phyloP scores from a whole-genome alignment of 805 yeast genomes.

The Spathaspora sp. region DNA sequence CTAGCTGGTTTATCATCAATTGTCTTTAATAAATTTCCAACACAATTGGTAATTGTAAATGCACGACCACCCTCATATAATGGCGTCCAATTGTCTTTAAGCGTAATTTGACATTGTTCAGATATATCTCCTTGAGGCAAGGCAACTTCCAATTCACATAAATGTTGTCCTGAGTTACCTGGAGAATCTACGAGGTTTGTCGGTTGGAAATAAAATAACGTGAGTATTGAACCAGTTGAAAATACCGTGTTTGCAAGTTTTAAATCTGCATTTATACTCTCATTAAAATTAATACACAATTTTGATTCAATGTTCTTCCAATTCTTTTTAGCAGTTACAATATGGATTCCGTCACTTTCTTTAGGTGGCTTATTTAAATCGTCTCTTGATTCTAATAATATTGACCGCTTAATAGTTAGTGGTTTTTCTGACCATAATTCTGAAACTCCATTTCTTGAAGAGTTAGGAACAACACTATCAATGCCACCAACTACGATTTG shows the following conservation, averaged over 20 bases:
- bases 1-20: slow-evolving; percentile 59
- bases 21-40: slow-evolving; percentile 57
- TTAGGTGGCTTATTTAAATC: slow-evolving; percentile 18
- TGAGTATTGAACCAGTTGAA: slow-evolving; percentile 28
- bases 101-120: neutral
- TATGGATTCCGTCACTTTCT: slow-evolving; percentile 33
- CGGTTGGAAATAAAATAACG: slow-evolving; percentile 33
- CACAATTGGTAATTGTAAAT: slow-evolving; percentile 44
- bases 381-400: slow-evolving; percentile 17
- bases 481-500: slow-evolving; percentile 41
- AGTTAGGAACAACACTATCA: slow-evolving; percentile 32
- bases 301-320: slow-evolving; percentile 33
- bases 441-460: slow-evolving; percentile 30
- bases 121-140: slow-evolving; percentile 16
- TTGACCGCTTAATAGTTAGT: slow-evolving; percentile 14
- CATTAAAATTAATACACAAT: slow-evolving; percentile 17
- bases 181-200: slow-evolving; percentile 1
- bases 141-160: slow-evolving; percentile 22
- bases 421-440: slow-evolving; percentile 36
- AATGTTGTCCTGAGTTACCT: slow-evolving; percentile 23
- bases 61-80: slow-evolving; percentile 20
- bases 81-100: slow-evolving; percentile 32
- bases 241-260: slow-evolving; percentile 39
- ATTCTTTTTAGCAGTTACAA: slow-evolving; percentile 32
- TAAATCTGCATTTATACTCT: slow-evolving; percentile 14